Evolutionary conservation across 164 flowering plant species (phyloP), one percentile per base, ranked within the genome.

Genomic region (Akebia trifoliata): DNA sequence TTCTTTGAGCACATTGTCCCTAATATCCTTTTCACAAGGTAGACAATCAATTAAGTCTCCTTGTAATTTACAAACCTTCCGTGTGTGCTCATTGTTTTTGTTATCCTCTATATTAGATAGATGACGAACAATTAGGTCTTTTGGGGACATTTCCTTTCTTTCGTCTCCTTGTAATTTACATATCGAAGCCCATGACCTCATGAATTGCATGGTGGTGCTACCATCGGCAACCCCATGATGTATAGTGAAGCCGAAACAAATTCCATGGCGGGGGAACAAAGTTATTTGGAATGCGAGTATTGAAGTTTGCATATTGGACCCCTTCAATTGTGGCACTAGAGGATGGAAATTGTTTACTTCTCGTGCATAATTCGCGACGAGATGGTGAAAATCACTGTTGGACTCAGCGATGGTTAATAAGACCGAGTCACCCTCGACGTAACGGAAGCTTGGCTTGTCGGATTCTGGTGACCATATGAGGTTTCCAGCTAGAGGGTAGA

Each of bases 131-230:
- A n/a, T n/a, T n/a, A n/a, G n/a, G n/a, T n/a, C n/a, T n/a, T n/a
- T n/a, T n/a, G n/a, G n/a, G n/a, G n/a, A n/a, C n/a, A n/a, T n/a
- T n/a, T n/a, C n/a, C n/a, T n/a, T n/a, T n/a, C n/a, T n/a, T n/a
- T n/a, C n/a, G 42, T 60, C 64, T 25, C 36, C 64, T 2, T 14
- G 4, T 0, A 34, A n/a, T 35, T 35, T 62, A 25, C 35, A 48
- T 1, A 67, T 39, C 1, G 70, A 57, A 1, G 82, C 69, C 87
- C 84, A 82, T 4, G 72, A 20, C 48, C 46, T 73, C 12, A 77
- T 15, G 45, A 78, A 77, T 6, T 56, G 49, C 37, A 44, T 31
- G 21, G 67, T n/a, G 4, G 61, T 10, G 25, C 47, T 71, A 0
- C 67, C 81, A 39, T 78, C 83, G 3, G 54, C 64, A n/a, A 55